Evolutionary conservation across 1,139 yeast genomes (phyloP).

Genomic region (Candida sojae): DNA sequence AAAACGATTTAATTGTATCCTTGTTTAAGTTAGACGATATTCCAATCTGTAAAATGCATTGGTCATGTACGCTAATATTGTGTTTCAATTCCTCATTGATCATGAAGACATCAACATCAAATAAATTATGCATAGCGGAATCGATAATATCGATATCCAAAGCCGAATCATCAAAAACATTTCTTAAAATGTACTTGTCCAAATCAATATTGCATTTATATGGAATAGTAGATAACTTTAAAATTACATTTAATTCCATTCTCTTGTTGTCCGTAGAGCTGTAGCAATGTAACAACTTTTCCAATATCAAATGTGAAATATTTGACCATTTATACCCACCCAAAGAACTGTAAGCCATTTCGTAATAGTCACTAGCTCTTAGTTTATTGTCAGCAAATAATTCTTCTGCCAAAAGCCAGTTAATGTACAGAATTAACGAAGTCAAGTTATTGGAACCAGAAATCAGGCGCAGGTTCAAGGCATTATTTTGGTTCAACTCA

Average conservation of each 20-base stretch:
- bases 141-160: conserved; percentile 12
- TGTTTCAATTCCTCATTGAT: conserved; percentile 12
- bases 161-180: not conserved
- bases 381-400: conserved; percentile 7
- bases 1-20: conserved; percentile 11
- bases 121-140: conserved; percentile 12
- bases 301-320: conserved; percentile 12
- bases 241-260: conserved; percentile 10
- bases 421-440: conserved; percentile 28
- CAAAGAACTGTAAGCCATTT: conserved; percentile 12
- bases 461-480: conserved; percentile 7
- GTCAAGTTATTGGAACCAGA: conserved; percentile 11
- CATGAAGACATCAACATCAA: conserved; percentile 18
- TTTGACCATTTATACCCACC: conserved; percentile 10
- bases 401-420: conserved; percentile 53
- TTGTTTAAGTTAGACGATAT: conserved; percentile 16
- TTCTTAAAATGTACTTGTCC: not conserved
- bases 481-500: conserved; percentile 9
- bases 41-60: conserved; percentile 21
- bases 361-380: conserved; percentile 14
- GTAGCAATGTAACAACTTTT: conserved; percentile 15
- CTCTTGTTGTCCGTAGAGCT: conserved; percentile 3
- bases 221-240: conserved; percentile 13
- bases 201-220: conserved; percentile 1
- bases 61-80: conserved; percentile 21